Conservation (phyloP, 192 early-diverging fungal species). For the Podila clonocystis region DNA sequence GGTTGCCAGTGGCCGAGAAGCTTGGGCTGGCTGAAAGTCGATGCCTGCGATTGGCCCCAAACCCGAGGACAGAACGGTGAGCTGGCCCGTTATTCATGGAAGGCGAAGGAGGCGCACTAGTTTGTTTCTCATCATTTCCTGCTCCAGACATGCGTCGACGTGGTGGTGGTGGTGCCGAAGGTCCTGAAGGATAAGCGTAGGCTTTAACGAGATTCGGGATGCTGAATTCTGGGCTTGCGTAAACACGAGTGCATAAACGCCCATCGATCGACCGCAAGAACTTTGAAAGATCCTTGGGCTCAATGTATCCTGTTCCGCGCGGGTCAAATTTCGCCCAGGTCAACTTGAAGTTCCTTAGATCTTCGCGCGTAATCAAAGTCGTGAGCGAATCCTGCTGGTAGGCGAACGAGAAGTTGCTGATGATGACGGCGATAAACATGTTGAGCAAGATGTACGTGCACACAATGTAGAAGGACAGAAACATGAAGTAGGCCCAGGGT, state of each 20-base stretch:
- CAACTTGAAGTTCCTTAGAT: constrained; percentile 67
- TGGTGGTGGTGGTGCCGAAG: neutral
- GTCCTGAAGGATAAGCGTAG: neutral
- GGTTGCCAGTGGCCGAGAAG: constrained; percentile 9
- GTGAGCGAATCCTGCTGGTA: constrained; percentile 66
- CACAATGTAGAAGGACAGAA: constrained; percentile 67
- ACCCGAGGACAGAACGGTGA: constrained; percentile 8
- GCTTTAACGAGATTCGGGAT: constrained; percentile 27
- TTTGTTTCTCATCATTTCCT: neutral
- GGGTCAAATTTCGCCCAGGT: constrained; percentile 60
- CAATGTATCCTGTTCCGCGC: constrained; percentile 62
- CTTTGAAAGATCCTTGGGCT: constrained; percentile 53
- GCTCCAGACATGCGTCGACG: neutral
- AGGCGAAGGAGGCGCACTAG: constrained; percentile 4
- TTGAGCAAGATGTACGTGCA: constrained; percentile 70
- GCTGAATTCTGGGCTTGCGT: constrained; percentile 23
- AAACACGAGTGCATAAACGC: constrained; percentile 20
- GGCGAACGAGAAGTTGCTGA: constrained; percentile 69
- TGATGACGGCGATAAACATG: constrained; percentile 69
- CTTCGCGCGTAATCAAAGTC: constrained; percentile 64
- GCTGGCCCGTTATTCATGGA: constrained; percentile 12
- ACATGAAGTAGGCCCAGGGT: constrained; percentile 64
- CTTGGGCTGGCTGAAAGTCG: constrained; percentile 22
- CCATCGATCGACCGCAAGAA: constrained; percentile 55
- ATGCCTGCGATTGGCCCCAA: constrained; percentile 6